Base-by-base conservation (phyloP, 495 filamentous ascomycete species). In the Amniculicola lignicola region DNA sequence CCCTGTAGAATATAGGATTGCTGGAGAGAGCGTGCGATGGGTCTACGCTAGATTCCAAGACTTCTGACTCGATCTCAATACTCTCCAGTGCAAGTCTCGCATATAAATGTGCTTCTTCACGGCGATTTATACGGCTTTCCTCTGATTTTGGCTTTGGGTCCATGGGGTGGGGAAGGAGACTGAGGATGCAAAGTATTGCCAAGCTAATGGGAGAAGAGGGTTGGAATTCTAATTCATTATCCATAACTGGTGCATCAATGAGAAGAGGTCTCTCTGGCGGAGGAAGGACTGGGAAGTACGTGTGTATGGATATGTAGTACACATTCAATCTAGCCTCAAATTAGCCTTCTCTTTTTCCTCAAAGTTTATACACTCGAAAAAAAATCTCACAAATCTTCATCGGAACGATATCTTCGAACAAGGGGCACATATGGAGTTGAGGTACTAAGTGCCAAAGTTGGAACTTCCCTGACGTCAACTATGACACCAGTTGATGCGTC, bases 231-330 rank as follows among this genome's bases (percentile, higher is more conserved):
- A 6, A 33, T 7, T 33, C 29, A 33, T 7, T 7, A n/a, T 33
- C 29, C n/a, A n/a, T 7, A n/a, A 78, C 50, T 4, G 77, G 76
- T 37, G 70, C 66, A 61, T 82, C 80, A 12, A 63, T 61, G 18
- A 65, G 68, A 19, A 70, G 69, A 4, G 70, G 67, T n/a, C 66
- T 55, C 33, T 69, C 71, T 28, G 79, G 73, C 4, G 81, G 75
- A 7, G 81, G 79, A 39, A 84, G 59, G 43, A 84, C 78, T 3
- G 81, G 80, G 42, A 84, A 80, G 63, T 79, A 82, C 15, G 68
- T 63, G 65, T 83, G 79, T 36, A 82, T 79, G 61, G 77, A 82
- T 23, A 79, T 75, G 58, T 82, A 83, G 60, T 82, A 82, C 21
- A 79, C 81, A 45, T 78, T 78, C 46, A 83, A 65, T 62, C 81